Evolutionary conservation across 345 rosid species (phyloP).

Genomic region (Excoecaria agallocha): DNA sequence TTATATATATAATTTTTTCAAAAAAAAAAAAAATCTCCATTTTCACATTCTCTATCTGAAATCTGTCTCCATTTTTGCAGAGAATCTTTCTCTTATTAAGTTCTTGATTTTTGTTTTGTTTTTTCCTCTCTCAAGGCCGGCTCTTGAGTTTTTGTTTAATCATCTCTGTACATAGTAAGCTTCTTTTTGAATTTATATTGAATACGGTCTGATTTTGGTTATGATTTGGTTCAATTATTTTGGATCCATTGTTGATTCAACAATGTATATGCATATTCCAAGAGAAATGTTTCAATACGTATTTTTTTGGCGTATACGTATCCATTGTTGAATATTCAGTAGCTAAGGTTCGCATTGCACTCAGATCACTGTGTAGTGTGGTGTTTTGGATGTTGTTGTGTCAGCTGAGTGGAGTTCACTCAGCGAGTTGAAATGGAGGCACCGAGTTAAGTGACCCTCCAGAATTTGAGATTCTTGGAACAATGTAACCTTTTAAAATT

Average conservation of each 20-base stretch:
- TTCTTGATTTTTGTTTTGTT: background rate
- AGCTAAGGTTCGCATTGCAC: background rate
- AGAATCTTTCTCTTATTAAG: constrained; percentile 4
- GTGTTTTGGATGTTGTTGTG: background rate
- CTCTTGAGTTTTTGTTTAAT: constrained; percentile 5
- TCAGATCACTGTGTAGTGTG: background rate
- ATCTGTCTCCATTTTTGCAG: constrained; percentile 26
- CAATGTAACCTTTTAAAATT: background rate
- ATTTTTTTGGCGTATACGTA: background rate
- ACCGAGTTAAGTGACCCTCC: background rate
- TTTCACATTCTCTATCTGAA: constrained; percentile 7
- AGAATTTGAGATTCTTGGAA: constrained; percentile 1
- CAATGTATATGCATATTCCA: background rate
- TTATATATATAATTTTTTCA: background rate
- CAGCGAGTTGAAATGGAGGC: background rate
- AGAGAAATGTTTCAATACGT: background rate
- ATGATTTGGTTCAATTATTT: background rate
- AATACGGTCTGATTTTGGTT: background rate
- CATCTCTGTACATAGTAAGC: constrained; percentile 1
- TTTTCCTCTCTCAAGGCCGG: constrained; percentile 17
- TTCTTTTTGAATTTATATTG: background rate
- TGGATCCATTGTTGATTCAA: constrained; percentile 8
- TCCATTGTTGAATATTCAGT: background rate
- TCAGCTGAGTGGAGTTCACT: constrained; percentile 1
- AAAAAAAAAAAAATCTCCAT: background rate